Evolutionary conservation across 2,329 filamentous ascomycete species (phyloP), one percentile per base, ranked within the genome.

Genomic region (Pleomassaria siparia): DNA sequence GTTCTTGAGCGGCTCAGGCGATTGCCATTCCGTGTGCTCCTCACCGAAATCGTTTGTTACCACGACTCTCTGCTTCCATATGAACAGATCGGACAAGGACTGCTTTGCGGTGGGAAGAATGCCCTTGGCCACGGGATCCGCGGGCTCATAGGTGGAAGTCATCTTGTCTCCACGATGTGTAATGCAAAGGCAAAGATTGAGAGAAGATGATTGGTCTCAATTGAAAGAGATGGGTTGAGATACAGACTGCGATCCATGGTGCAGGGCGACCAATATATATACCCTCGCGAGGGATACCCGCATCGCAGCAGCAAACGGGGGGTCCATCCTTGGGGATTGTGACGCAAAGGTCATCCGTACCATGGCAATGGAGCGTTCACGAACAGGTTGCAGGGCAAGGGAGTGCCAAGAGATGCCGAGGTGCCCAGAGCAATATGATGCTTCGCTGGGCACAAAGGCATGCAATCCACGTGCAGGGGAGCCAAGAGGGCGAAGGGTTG

Each of bases 51-150:
- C 79, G 54, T 86, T 87, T 45, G 74, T 80, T 47, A 87, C 76
- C 30, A 86, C 80, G 10, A 88, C 83, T 49, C 87, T 80, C 72
- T 89, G 85, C 69, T 87, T 85, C 86, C 86, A 91, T 58, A 76
- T 78, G 74, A 88, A 87, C 50, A 89, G 79, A 58, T 89, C 86
- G 10, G 69, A 67, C 57, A 80, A 76, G 28, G 81, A 76, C 64
- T 89, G 86, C 62, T 81, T 85, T 10, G 84, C 83, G 1, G 84
- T 85, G 22, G 85, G 76, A 30, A 83, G 51, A 41, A 82, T 78
- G 33, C 87, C 87, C 69, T 81, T 83, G 26, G 84, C 84, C 49
- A 89, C 67, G 16, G 85, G 83, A 53, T 88, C 86, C 44, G 86
- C 86, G 10, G 80, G 76, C 55, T 82, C 75, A 58, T 69, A 64